Evolutionary conservation across 257 asterid species (phyloP), one percentile per base, ranked within the genome.

Genomic region (Lithospermum erythrorhizon): DNA sequence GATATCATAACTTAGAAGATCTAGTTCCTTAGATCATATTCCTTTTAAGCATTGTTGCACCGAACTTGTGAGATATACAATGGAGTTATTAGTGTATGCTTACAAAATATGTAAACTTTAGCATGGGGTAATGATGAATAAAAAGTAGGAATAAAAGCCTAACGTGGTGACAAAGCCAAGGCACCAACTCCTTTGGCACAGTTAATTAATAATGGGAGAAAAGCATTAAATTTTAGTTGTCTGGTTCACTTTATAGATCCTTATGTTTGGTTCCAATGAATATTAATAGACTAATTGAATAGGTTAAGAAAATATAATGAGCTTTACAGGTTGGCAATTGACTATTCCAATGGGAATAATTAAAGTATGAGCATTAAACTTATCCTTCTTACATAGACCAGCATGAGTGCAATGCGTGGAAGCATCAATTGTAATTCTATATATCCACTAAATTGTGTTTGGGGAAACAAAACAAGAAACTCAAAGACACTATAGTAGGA

Each of bases 81-180:
- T 41, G 49, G 45, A 60, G 57, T 11, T 52, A 53, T 2, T 13
- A 24, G 20, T 17, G 41, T 41, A 20, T 54, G 16, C 20, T 27
- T 24, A 53, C 53, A 20, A 18, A 64, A 59, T 52, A 58, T 24
- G 21, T 24, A 67, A 41, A 41, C 49, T 41, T 41, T 41, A 41
- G 18, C 17, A 41, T 13, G 49, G 49, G 49, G 17, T 41, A 41
- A 48, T 21, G 62, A 66, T 24, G 32, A 68, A 57, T 58, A 62
- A 21, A 49, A 58, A 55, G 57, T 61, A 58, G 63, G 72, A 59
- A n/a, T n/a, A 52, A 73, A 49, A 49, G 58, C 74, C 67, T 62
- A 75, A 37, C 73, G 61, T 67, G 52, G 56, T 70, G 83, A 83
- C 75, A 75, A 60, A 61, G 79, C 75, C 80, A 81, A 66, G 59